Evolutionary conservation across 257 asterid species (phyloP), one percentile per base, ranked within the genome.

Genomic region (Sherardia arvensis): DNA sequence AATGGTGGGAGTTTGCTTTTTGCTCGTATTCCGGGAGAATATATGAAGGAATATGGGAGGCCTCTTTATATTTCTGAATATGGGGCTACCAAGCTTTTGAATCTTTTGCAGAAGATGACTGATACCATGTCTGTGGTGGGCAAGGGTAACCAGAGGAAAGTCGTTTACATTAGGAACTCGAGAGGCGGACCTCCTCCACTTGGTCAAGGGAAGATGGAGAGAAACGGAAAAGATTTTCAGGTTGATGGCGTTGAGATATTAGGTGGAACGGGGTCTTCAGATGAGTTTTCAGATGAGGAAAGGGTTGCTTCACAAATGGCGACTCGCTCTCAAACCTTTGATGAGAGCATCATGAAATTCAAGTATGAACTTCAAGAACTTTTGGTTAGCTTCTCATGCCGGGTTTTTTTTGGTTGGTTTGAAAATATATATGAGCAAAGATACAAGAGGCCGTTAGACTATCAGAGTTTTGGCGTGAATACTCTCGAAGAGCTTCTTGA

Each of bases 321-420:
- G 34, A 65, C 54, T 40, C 48, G 38, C 43, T 59, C 80, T 36
- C 43, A 18, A 59, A n/a, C 45, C 59, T 55, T 65, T 38, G 72
- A 76, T 22, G 60, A 62, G 65, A 76, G 66, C 78, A 80, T 93
- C 25, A 74, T 73, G 12, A 72, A 70, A 32, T 93, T 93, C 61
- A 87, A 78, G 69, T 79, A 80, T 28, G 95, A 93, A 80, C 95
- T 93, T 56, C 90, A 87, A 79, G 99, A 93, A 29, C 90, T 93
- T 66, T 65, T 93, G 63, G 99, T 90, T 53, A 87, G 97, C 79
- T 93, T 78, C 71, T 87, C 95, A 18, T 87, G 88, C 75, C 79
- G 80, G 47, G 75, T 93, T 57, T 73, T 78, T 66, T 75, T 93
- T 7, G 84, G 84, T 68, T 68, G 65, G 58, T 90, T 93, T 49